Conservation (phyloP, 2,329 filamentous ascomycete species). For the Ascosphaera apis region DNA sequence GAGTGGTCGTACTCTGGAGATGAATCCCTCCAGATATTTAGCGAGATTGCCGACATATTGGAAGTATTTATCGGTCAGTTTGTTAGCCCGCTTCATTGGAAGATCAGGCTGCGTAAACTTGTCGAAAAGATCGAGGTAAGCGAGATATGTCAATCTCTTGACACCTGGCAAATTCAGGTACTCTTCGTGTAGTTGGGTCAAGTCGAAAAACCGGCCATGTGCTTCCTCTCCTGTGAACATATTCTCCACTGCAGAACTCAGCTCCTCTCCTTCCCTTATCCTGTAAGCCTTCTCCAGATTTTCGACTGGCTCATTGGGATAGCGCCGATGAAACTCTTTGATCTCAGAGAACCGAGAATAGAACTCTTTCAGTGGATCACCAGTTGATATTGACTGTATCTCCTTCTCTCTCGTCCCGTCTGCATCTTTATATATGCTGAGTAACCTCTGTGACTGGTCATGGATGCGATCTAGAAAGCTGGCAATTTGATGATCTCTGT, state of each 20-base stretch:
- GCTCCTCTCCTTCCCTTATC: conserved; percentile 39
- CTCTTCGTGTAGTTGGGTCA: conserved; percentile 61
- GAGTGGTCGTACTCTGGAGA: conserved; percentile 61
- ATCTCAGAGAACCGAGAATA: conserved; percentile 63
- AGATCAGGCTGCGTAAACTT: conserved; percentile 53
- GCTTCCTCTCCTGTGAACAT: conserved; percentile 94
- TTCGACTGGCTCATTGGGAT: conserved; percentile 86
- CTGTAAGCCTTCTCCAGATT: conserved; percentile 88
- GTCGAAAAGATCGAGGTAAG: conserved; percentile 85
- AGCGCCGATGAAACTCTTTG: conserved; percentile 69
- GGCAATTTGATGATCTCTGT: conserved; percentile 76
- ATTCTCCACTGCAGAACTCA: conserved; percentile 52
- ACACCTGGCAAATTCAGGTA: conserved; percentile 76
- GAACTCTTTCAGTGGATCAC: conserved; percentile 77
- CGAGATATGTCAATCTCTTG: conserved; percentile 68
- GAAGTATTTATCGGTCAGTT: conserved; percentile 83
- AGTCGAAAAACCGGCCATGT: conserved; percentile 77
- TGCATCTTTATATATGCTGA: conserved; percentile 65
- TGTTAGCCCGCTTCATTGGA: conserved; percentile 56
- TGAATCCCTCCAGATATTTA: conserved; percentile 68
- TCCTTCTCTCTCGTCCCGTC: conserved; percentile 51
- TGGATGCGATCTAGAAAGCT: conserved; percentile 75
- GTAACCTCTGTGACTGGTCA: conserved; percentile 55
- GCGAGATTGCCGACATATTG: conserved; percentile 62
- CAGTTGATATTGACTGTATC: conserved; percentile 59